A percentile compares a stretch with the other conserved stretches of the same genome.
Conservation (phyloP, 2,329 filamentous ascomycete genomes). For the Botrytis sinoallii region DNA sequence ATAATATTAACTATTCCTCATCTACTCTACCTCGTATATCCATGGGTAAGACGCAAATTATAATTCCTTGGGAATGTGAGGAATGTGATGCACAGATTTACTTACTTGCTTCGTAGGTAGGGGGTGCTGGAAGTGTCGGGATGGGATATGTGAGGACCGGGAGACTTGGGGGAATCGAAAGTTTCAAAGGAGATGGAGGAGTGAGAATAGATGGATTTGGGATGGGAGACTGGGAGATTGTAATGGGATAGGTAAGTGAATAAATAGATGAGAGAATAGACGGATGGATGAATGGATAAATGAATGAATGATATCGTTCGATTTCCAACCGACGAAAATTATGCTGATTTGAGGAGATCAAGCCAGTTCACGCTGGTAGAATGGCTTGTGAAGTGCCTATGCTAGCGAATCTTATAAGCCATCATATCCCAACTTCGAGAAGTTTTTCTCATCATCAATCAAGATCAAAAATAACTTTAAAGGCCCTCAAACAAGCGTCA, state of each 20-base stretch:
- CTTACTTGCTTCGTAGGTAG: neutral
- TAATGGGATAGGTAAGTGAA: neutral
- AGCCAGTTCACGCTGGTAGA: neutral
- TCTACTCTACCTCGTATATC: no score
- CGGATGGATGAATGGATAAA: neutral
- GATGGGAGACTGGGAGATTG: neutral
- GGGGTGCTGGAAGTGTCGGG: neutral
- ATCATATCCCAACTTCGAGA: neutral
- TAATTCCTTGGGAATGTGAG: neutral
- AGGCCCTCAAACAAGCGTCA: neutral
- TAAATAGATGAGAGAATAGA: neutral
- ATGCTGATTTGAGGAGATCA: neutral
- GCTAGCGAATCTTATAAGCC: neutral
- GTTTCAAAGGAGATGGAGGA: neutral
- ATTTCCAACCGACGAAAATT: neutral
- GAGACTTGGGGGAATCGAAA: neutral
- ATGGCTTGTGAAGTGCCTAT: neutral
- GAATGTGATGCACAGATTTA: neutral
- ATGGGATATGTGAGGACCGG: neutral
- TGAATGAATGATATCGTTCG: neutral
- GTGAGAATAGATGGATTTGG: neutral
- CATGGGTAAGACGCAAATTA: neutral
- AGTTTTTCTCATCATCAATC: neutral
- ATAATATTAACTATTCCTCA: neutral
- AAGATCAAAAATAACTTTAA: no score